A percentile compares a stretch with the other conserved stretches of the same genome.
These are phyloP conservation scores for Uromyces viciae-fabae DNA, from an alignment of 1,284 basidiomycete genomes.

Conservation along the genomic window DNA sequence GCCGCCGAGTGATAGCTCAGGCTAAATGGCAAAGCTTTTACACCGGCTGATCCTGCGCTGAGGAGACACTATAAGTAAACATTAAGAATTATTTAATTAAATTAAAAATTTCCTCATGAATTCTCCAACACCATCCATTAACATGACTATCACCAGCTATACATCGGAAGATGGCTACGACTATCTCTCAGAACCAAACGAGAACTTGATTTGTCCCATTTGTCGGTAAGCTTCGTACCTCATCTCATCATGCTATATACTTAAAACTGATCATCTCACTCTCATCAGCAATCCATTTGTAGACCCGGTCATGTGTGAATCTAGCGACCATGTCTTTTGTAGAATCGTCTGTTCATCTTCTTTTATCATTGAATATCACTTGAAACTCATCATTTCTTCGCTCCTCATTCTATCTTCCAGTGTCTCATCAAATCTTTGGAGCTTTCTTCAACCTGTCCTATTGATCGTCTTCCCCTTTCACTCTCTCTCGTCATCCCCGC, in stretches of 20 bases:
- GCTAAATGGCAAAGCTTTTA: no score
- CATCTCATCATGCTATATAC: not conserved
- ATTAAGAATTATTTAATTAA: no score
- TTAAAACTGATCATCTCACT: not conserved
- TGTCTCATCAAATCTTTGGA: conserved; percentile 47
- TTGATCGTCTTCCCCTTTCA: conserved; percentile 46
- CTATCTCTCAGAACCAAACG: conserved; percentile 29
- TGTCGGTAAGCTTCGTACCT: conserved; percentile 13
- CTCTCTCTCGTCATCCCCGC: conserved; percentile 22
- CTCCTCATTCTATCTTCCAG: not conserved
- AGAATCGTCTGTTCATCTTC: conserved; percentile 9
- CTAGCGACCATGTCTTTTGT: conserved; percentile 42
- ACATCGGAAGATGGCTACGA: conserved; percentile 6
- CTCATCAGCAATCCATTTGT: conserved; percentile 28
- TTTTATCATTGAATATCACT: not conserved
- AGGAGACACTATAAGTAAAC: no score
- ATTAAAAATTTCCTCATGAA: no score
- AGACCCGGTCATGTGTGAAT: conserved; percentile 43
- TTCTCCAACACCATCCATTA: not conserved
- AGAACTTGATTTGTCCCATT: conserved; percentile 38
- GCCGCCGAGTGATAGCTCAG: no score
- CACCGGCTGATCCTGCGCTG: no score
- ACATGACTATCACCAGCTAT: not conserved
- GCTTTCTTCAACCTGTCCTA: conserved; percentile 46
- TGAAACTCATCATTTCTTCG: not conserved